Percentiles rank a stretch among this genome's conserved stretches.
phyloP scores from a whole-genome alignment of 345 rosid genomes.

The Linum tenue region DNA sequence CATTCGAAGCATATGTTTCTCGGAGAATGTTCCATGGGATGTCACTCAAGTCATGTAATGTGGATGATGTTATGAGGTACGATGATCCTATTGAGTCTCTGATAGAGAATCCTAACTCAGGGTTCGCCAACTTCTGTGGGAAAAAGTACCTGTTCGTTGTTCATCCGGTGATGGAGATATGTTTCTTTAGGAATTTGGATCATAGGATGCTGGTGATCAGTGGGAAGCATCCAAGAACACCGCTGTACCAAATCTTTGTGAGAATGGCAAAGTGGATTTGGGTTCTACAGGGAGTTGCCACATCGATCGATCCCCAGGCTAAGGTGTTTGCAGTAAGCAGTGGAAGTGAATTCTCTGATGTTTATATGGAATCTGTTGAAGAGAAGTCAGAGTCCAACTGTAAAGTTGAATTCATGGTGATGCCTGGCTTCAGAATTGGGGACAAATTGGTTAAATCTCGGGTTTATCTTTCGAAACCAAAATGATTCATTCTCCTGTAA shows the following conservation, averaged over 20 bases:
- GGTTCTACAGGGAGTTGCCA: conserved; percentile 40
- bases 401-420: conserved; percentile 46
- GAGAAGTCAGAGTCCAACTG: conserved; percentile 2
- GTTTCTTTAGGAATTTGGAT: conserved; percentile 56
- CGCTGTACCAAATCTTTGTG: conserved; percentile 43
- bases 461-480: conserved; percentile 39
- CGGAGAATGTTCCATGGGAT: conserved; percentile 45
- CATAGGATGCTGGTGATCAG: conserved; percentile 40
- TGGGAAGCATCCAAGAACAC: conserved; percentile 55
- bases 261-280: conserved; percentile 57
- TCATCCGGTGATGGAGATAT: conserved; percentile 49
- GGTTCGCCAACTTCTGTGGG: conserved; percentile 38
- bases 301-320: conserved; percentile 38
- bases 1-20: conserved; percentile 54
- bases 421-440: conserved; percentile 53
- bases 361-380: conserved; percentile 38
- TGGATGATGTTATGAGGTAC: conserved; percentile 30
- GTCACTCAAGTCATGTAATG: conserved; percentile 24
- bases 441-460: conserved; percentile 31
- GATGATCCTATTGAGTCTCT: conserved; percentile 40
- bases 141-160: conserved; percentile 50
- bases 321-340: conserved; percentile 35
- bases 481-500: background rate
- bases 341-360: conserved; percentile 39
- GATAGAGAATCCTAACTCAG: conserved; percentile 36